Conservation (phyloP, 2,329 filamentous ascomycete species). For the Aschersonia sp. region DNA sequence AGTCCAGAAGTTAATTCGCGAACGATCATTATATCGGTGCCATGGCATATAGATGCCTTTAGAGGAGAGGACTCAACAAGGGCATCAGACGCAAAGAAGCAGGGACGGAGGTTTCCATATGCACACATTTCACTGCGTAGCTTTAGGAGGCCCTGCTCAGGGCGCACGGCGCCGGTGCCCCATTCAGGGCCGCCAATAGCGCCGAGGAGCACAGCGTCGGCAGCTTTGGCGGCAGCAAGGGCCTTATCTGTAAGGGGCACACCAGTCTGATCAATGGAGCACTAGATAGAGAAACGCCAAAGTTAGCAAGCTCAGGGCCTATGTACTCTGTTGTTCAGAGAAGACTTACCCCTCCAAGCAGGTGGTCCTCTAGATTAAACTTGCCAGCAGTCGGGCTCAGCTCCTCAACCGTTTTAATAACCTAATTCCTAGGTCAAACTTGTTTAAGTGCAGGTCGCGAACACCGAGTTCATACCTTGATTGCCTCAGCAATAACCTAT, state of each 20-base stretch:
- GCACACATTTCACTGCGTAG: conserved; percentile 89
- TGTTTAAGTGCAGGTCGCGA: not conserved
- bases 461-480: conserved; percentile 49
- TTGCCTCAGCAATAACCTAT: conserved; percentile 62
- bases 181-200: conserved; percentile 95
- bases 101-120: conserved; percentile 90
- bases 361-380: conserved; percentile 79
- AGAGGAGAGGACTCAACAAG: conserved; percentile 77
- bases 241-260: conserved; percentile 69
- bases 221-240: conserved; percentile 66
- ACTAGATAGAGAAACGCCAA: conserved; percentile 34
- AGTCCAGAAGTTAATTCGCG: conserved; percentile 86
- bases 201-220: conserved; percentile 81
- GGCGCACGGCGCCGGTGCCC: conserved; percentile 76
- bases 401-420: conserved; percentile 65
- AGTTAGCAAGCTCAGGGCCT: conserved; percentile 3
- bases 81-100: conserved; percentile 82
- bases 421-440: conserved; percentile 27
- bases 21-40: conserved; percentile 84
- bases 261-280: conserved; percentile 74
- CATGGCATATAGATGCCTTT: conserved; percentile 70
- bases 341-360: conserved; percentile 69
- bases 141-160: conserved; percentile 80
- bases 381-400: conserved; percentile 50
- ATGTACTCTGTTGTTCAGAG: conserved; percentile 6